These are phyloP conservation scores for Coniochaeta sp. DNA, from an alignment of 2,329 filamentous ascomycete species.

Conservation along the genomic window DNA sequence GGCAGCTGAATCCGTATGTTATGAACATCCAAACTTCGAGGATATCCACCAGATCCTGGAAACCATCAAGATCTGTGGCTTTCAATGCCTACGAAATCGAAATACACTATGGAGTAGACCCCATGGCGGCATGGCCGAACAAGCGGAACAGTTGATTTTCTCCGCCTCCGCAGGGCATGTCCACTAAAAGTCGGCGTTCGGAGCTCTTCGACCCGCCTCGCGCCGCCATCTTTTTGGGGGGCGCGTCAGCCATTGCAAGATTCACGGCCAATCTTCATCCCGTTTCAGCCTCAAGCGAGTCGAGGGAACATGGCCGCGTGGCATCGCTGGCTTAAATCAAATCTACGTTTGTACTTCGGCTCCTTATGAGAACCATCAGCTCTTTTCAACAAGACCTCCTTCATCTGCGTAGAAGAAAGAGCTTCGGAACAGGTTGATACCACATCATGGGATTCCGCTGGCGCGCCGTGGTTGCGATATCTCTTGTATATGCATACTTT, in stretches of 20 bases:
- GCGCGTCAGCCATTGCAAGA: too few species aligned
- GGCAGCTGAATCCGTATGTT: too few species aligned
- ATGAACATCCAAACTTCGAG: too few species aligned
- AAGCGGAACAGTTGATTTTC: not conserved
- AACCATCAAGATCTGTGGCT: too few species aligned
- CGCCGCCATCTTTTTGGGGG: too few species aligned
- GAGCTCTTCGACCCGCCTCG: too few species aligned
- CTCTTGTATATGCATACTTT: conserved; percentile 23
- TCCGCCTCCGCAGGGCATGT: not conserved
- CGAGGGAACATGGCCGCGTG: not conserved
- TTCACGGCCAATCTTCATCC: too few species aligned
- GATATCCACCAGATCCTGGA: too few species aligned
- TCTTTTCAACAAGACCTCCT: not conserved
- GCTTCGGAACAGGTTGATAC: not conserved
- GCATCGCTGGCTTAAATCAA: too few species aligned
- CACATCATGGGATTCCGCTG: conserved; percentile 17
- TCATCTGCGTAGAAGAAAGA: not conserved
- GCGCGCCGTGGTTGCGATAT: conserved; percentile 18
- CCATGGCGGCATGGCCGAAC: not conserved
- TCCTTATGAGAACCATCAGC: not conserved
- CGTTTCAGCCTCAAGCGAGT: not conserved
- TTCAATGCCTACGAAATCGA: too few species aligned
- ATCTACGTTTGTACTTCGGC: not conserved
- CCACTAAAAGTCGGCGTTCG: too few species aligned
- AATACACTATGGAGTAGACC: too few species aligned